Evolutionary conservation across 345 rosid species (phyloP).

Genomic region (Salix viminalis): DNA sequence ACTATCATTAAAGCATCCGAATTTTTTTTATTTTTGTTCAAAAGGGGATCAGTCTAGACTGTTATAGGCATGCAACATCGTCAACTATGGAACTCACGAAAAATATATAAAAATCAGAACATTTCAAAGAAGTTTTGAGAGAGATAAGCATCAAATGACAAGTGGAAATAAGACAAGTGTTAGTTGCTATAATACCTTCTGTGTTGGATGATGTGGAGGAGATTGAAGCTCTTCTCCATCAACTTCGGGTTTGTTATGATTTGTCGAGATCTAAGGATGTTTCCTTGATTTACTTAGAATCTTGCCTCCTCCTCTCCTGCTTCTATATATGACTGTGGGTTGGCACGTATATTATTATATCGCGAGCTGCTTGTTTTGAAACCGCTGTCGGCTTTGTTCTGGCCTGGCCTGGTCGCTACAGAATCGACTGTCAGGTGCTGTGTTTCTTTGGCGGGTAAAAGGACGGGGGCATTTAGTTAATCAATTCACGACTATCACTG

Average conservation of each 20-base stretch:
- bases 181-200: constrained; percentile 29
- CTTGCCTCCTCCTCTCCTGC: background rate
- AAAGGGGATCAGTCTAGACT: background rate
- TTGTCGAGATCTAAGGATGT: constrained; percentile 3
- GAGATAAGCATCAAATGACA: constrained; percentile 25
- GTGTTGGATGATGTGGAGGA: constrained; percentile 41
- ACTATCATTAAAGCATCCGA: background rate
- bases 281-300: background rate
- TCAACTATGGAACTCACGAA: background rate
- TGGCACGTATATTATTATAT: too few species aligned
- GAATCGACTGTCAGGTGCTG: background rate
- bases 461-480: background rate
- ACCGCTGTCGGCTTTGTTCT: too few species aligned
- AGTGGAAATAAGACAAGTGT: constrained; percentile 9
- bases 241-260: constrained; percentile 22
- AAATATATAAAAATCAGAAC: background rate
- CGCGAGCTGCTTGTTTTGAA: too few species aligned
- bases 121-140: constrained; percentile 27
- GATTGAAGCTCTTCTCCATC: constrained; percentile 42
- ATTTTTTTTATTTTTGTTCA: too few species aligned
- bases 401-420: too few species aligned
- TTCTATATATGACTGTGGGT: too few species aligned
- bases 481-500: too few species aligned
- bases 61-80: background rate
- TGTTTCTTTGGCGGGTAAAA: background rate